phyloP scores from a whole-genome alignment of 208 protist genomes.

The Leishmania arabica region DNA sequence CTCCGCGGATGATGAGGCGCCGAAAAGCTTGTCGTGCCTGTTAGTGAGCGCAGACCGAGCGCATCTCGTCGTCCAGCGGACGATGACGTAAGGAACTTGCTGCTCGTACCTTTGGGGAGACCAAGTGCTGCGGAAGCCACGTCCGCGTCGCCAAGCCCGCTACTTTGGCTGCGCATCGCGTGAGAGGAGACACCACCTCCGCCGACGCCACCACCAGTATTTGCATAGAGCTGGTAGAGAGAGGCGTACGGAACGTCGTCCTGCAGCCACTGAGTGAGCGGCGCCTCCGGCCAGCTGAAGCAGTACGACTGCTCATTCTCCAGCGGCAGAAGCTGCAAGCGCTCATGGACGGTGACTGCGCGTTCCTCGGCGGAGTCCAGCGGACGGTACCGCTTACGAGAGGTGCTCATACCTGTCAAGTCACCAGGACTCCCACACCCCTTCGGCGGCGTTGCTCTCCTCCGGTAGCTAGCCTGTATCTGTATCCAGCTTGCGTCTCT shows the following conservation, averaged over 20 bases:
- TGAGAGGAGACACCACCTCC: conserved; percentile 8
- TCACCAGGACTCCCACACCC: neutral
- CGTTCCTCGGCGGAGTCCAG: conserved; percentile 79
- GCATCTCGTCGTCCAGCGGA: neutral
- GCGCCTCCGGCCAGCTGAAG: conserved; percentile 81
- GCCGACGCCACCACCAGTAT: neutral
- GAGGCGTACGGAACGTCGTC: conserved; percentile 20
- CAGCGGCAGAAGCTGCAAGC: conserved; percentile 52
- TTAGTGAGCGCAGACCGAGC: neutral
- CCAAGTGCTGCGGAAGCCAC: neutral
- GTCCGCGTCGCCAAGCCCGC: neutral
- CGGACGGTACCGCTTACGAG: conserved; percentile 75
- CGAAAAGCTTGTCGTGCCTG: neutral
- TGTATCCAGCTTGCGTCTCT: neutral
- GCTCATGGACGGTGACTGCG: conserved; percentile 46
- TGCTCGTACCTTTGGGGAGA: neutral
- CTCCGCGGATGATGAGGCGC: conserved; percentile 6
- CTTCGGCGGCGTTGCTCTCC: neutral
- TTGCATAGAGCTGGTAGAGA: conserved; percentile 25
- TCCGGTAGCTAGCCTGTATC: neutral
- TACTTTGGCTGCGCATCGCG: neutral
- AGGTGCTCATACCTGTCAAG: conserved; percentile 35
- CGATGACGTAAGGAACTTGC: neutral
- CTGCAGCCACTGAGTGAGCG: conserved; percentile 36
- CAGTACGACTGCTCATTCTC: conserved; percentile 81